Conservation (phyloP, 2,329 filamentous ascomycete genomes). For the Ophiocordyceps unilateralis region DNA sequence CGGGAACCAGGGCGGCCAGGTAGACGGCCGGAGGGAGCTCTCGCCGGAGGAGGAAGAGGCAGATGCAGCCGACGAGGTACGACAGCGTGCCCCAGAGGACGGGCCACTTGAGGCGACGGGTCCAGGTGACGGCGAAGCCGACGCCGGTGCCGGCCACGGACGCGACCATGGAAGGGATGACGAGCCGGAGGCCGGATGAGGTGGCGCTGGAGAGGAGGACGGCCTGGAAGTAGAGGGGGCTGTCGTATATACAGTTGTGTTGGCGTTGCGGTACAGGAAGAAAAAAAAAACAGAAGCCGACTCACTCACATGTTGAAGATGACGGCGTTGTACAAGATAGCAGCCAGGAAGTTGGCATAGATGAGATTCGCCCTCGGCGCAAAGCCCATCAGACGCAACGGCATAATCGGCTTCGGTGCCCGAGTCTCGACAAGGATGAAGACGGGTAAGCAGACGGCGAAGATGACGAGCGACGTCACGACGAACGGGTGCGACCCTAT, state of each 20-base stretch:
- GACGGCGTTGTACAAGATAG: slow-evolving; percentile 35
- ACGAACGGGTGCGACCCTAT: slow-evolving; percentile 41
- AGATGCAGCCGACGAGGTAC: slow-evolving; percentile 31
- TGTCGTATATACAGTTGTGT: slow-evolving; percentile 11
- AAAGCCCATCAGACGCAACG: slow-evolving; percentile 30
- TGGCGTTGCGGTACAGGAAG: too few relatives aligned
- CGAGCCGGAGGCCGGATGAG: slow-evolving; percentile 52
- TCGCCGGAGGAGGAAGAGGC: slow-evolving; percentile 30
- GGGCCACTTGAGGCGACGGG: slow-evolving; percentile 41
- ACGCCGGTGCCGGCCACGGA: slow-evolving; percentile 37
- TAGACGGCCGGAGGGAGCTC: slow-evolving; percentile 34
- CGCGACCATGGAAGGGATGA: slow-evolving; percentile 41
- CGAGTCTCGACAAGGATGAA: slow-evolving; percentile 35
- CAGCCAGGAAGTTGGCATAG: slow-evolving; percentile 33
- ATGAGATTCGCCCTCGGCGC: slow-evolving; percentile 40
- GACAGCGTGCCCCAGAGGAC: slow-evolving; percentile 31
- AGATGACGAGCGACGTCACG: slow-evolving; percentile 30
- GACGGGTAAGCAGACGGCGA: slow-evolving; percentile 26
- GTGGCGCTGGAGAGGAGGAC: slow-evolving; percentile 55
- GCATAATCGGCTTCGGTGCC: slow-evolving; percentile 40
- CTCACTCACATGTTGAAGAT: slow-evolving; percentile 39
- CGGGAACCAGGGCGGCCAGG: slow-evolving; percentile 37
- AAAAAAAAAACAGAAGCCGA: background rate
- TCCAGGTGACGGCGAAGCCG: slow-evolving; percentile 44
- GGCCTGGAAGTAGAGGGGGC: slow-evolving; percentile 61